Conservation (phyloP, 106 monocot species). For the Phalaenopsis aphrodite region DNA sequence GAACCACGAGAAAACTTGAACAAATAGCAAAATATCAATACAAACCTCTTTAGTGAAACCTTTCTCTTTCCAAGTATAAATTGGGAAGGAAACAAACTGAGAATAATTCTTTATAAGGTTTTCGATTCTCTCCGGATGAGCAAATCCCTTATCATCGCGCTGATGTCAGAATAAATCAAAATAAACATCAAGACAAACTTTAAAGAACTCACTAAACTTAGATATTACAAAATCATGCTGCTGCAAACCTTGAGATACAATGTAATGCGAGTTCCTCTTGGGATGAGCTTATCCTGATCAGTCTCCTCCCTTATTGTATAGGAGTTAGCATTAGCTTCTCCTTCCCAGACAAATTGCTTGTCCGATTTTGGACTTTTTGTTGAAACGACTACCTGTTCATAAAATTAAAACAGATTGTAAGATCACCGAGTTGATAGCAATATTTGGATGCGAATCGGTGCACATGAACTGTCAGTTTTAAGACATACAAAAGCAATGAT, state of each 20-base stretch:
- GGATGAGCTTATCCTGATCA: conserved; percentile 62
- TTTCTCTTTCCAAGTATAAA: conserved; percentile 96
- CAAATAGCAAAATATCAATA: neutral
- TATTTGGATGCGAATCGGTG: neutral
- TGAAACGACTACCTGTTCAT: conserved; percentile 72
- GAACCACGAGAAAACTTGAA: neutral
- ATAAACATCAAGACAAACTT: neutral
- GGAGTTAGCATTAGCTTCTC: conserved; percentile 69
- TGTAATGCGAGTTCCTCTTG: conserved; percentile 86
- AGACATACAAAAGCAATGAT: neutral
- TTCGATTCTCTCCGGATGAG: conserved; percentile 89
- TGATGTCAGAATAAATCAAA: conserved; percentile 15
- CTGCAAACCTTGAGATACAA: conserved; percentile 75
- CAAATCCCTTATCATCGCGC: conserved; percentile 89
- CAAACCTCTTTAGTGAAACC: conserved; percentile 90
- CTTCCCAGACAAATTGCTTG: conserved; percentile 97
- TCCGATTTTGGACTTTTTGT: conserved; percentile 94
- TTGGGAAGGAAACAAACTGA: conserved; percentile 98
- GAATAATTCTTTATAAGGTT: conserved; percentile 98
- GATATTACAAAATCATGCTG: neutral
- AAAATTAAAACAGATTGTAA: neutral
- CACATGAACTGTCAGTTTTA: neutral
- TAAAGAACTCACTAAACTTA: neutral
- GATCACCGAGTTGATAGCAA: neutral
- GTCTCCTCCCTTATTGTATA: conserved; percentile 85